phyloP scores from a whole-genome alignment of 1,284 basidiomycete species.

The Veloboletus limbatus region DNA sequence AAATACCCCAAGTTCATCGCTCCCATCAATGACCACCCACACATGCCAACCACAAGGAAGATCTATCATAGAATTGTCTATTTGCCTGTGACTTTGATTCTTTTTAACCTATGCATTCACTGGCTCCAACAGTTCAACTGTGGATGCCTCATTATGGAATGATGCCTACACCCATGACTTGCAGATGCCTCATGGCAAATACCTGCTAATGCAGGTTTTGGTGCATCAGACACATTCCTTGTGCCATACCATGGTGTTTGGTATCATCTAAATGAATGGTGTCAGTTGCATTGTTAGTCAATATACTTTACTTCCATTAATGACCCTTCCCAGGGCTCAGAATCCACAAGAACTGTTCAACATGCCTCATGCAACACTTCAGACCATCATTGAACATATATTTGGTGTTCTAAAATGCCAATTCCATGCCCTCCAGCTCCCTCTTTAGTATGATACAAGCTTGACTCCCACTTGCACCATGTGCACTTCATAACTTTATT shows the following conservation, averaged over 20 bases:
- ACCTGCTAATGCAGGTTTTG: slow-evolving; percentile 13
- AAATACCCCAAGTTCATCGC: background rate
- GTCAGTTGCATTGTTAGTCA: too few species aligned
- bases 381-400: slow-evolving; percentile 41
- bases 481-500: slow-evolving; percentile 40
- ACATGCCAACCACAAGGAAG: slow-evolving; percentile 18
- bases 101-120: slow-evolving; percentile 7
- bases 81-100: slow-evolving; percentile 21
- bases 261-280: background rate
- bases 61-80: slow-evolving; percentile 26
- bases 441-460: slow-evolving; percentile 35
- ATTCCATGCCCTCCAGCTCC: slow-evolving; percentile 27
- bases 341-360: slow-evolving; percentile 41
- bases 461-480: slow-evolving; percentile 28
- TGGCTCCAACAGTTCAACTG: slow-evolving; percentile 10
- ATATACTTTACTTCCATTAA: too few species aligned
- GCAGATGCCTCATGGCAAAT: background rate
- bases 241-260: background rate
- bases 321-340: slow-evolving; percentile 1
- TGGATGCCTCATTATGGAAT: slow-evolving; percentile 15
- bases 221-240: background rate
- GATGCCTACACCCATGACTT: slow-evolving; percentile 5
- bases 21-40: background rate
- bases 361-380: slow-evolving; percentile 35
- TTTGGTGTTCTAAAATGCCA: slow-evolving; percentile 42